Conservation (phyloP, 345 rosid genomes). For the rapeseed (Brassica napus) region Da-Ae NC_063445.1:29387001-29387500, state of each 20-base stretch:
- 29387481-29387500: background rate
- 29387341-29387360: conserved; percentile 17
- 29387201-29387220: conserved; percentile 16
- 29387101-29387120: conserved; percentile 85
- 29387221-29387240: conserved; percentile 4
- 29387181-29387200: background rate
- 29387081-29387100: conserved; percentile 89
- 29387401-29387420: conserved; percentile 93
- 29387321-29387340: conserved; percentile 6
- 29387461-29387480: background rate
- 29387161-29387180: background rate
- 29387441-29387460: conserved; percentile 69
- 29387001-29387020: conserved; percentile 56
- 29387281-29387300: conserved; percentile 25
- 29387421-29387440: conserved; percentile 93
- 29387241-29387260: background rate
- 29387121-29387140: conserved; percentile 22
- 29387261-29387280: background rate
- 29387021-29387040: conserved; percentile 95
- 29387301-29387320: background rate
- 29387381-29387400: conserved; percentile 58
- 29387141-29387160: background rate
- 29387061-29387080: conserved; percentile 68
- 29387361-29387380: conserved; percentile 38
- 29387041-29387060: conserved; percentile 65